Evolutionary conservation across 2,329 filamentous ascomycete genomes (phyloP).

Genomic region (Thelonectria rubi): DNA sequence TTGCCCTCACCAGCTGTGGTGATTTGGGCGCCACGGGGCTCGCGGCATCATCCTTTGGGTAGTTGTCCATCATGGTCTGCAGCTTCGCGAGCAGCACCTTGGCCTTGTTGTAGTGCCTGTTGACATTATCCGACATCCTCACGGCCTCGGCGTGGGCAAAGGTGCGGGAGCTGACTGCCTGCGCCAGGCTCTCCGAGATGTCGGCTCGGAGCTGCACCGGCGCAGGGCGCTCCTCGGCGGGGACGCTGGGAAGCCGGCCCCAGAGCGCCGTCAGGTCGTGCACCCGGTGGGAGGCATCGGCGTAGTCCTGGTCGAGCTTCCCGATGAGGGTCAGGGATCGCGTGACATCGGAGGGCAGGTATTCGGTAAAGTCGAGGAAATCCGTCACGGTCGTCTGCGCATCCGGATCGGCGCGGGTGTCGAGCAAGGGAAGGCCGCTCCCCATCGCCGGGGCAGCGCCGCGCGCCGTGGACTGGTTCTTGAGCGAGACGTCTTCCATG

Average conservation of each 20-base stretch:
- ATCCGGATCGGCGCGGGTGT: constrained; percentile 69
- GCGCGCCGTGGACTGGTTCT: constrained; percentile 39
- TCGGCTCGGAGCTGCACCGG: constrained; percentile 64
- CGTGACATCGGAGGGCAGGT: constrained; percentile 72
- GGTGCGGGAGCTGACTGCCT: constrained; percentile 64
- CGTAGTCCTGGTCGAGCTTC: constrained; percentile 68
- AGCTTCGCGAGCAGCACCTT: constrained; percentile 68
- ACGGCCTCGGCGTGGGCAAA: constrained; percentile 69
- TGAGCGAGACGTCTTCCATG: constrained; percentile 44
- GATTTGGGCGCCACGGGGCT: constrained; percentile 63
- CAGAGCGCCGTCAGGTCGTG: constrained; percentile 66
- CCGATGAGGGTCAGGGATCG: constrained; percentile 72
- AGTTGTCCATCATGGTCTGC: constrained; percentile 68
- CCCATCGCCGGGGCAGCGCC: constrained; percentile 41
- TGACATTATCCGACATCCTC: constrained; percentile 71
- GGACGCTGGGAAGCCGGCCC: constrained; percentile 62
- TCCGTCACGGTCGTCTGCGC: constrained; percentile 75
- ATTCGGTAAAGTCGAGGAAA: constrained; percentile 76
- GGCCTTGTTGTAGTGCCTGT: constrained; percentile 68
- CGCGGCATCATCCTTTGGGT: constrained; percentile 63
- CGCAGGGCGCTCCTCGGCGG: constrained; percentile 57
- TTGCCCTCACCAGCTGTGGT: constrained; percentile 61
- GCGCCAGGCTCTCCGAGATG: constrained; percentile 66
- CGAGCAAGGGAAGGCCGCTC: constrained; percentile 50
- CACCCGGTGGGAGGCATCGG: constrained; percentile 63